A percentile compares a stretch with the other conserved stretches of the same genome.
Conservation (phyloP, 2,329 filamentous ascomycete species). For the Ceratocystiopsis minuta region DNA sequence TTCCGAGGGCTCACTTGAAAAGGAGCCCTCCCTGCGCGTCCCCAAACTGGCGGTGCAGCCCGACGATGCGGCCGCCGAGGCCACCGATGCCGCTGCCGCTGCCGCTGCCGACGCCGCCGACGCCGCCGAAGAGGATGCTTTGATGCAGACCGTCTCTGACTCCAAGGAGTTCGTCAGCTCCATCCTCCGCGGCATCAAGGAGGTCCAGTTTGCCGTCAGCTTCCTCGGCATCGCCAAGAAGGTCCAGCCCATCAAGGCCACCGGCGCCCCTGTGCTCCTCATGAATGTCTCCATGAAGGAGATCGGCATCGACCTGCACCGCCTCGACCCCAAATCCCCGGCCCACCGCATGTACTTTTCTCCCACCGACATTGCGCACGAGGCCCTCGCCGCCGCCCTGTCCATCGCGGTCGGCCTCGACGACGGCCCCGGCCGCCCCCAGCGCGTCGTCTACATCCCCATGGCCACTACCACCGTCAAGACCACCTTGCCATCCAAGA, state of each 20-base stretch:
- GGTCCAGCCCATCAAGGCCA: slow-evolving; percentile 48
- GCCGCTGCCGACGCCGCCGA: neutral
- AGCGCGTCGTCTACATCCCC: slow-evolving; percentile 79
- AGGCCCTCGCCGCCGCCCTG: slow-evolving; percentile 78
- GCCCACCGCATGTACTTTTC: slow-evolving; percentile 98
- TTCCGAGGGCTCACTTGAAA: slow-evolving; percentile 7
- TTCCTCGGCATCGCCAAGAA: slow-evolving; percentile 75
- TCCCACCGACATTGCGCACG: slow-evolving; percentile 78
- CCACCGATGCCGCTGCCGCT: neutral
- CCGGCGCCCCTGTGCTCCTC: slow-evolving; percentile 55
- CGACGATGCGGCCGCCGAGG: neutral
- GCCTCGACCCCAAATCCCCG: slow-evolving; percentile 79
- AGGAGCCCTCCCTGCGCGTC: slow-evolving; percentile 12
- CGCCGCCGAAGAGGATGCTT: slow-evolving; percentile 29
- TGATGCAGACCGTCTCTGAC: slow-evolving; percentile 73
- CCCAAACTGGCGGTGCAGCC: neutral
- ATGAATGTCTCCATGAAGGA: slow-evolving; percentile 84
- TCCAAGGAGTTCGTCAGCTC: slow-evolving; percentile 86
- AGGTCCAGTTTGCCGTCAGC: slow-evolving; percentile 88
- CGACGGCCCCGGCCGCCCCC: slow-evolving; percentile 69
- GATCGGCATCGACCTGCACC: slow-evolving; percentile 78
- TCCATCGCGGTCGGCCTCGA: slow-evolving; percentile 86
- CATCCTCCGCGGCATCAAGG: slow-evolving; percentile 79
- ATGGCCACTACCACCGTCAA: slow-evolving; percentile 94
- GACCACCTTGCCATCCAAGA: slow-evolving; percentile 88